phyloP scores from a whole-genome alignment of 2,329 filamentous ascomycete genomes.

The Sclerotinia subarctica region DNA sequence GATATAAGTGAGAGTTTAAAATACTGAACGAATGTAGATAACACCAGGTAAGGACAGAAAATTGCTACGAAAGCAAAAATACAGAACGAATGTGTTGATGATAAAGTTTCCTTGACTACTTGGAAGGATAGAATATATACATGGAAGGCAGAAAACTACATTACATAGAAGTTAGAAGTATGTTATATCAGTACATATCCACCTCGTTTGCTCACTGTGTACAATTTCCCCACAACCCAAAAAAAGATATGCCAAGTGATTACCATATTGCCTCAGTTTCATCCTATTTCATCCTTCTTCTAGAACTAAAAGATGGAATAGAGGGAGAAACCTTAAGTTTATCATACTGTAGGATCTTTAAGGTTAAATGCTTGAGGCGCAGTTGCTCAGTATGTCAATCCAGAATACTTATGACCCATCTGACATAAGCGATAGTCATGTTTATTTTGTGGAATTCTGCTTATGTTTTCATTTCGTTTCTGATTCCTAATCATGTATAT shows the following conservation, averaged over 20 bases:
- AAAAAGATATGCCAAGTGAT: neutral
- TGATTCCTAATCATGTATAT: neutral
- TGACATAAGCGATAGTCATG: conserved; percentile 6
- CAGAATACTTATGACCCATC: neutral
- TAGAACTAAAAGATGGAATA: neutral
- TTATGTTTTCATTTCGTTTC: conserved; percentile 13
- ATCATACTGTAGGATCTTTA: conserved; percentile 13
- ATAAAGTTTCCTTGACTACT: neutral
- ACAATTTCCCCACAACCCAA: conserved; percentile 4
- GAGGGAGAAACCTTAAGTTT: neutral
- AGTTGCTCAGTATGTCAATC: neutral
- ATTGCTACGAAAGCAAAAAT: conserved; percentile 2
- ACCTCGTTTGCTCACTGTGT: conserved; percentile 6
- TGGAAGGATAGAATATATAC: conserved; percentile 5
- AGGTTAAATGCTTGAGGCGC: conserved; percentile 6
- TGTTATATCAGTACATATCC: neutral
- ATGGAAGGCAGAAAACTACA: neutral
- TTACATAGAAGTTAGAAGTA: neutral
- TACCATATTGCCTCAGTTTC: neutral
- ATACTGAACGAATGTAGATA: neutral
- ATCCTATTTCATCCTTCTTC: conserved; percentile 11
- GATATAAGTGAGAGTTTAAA: neutral
- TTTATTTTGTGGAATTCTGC: neutral
- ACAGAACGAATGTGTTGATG: neutral
- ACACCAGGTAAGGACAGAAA: conserved; percentile 10